Base-by-base conservation (phyloP, 352 stramenopile genomes). In the Thalassiosira livingstoniorum region DNA sequence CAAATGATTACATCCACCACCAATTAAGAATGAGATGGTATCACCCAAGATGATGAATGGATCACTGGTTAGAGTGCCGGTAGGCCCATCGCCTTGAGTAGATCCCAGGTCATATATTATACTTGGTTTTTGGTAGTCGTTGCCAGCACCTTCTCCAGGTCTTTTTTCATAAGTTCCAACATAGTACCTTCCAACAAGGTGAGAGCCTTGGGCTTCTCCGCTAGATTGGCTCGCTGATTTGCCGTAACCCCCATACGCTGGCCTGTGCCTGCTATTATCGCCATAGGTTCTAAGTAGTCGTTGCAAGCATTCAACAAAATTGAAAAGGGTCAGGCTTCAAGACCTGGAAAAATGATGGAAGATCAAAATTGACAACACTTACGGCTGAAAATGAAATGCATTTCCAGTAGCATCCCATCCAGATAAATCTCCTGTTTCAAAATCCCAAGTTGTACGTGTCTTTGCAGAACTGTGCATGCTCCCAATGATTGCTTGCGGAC, bases 371-470 rank as follows among this genome's bases (percentile, higher is more conserved):
- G n/a, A n/a, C n/a, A n/a, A n/a, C n/a, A n/a, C n/a, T n/a, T n/a
- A n/a, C n/a, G 97, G 97, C 75, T 99, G 97, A 27, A 89, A 83
- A 35, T 96, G 91, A 76, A 99, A 99, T 10, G 97, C 97, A 27
- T 89, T 95, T 2, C 97, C 97, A 0, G 96, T 98, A 4, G 91
- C 94, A 34, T 91, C 86, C 97, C 97, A 99, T 0, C 97, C 97
- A 0, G 92, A 94, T 42, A 99, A 87, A 75, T 98, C 94, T 45
- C 97, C 97, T 0, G 97, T 98, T 75, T 99, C 97, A 81, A 99
- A 99, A 82, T 99, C 94, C 96, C 97, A 99, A 18, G 97, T 98
- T 55, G 96, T 98, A 1, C 91, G 96, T 1, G 94, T 91, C 18
- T 96, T 89, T 1, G 82, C 79, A 53, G 78, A 61, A 45, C 84